Evolutionary conservation across 306 rosid species (phyloP), one percentile per base, ranked within the genome.

Genomic region (Luffa aegyptiaca): DNA sequence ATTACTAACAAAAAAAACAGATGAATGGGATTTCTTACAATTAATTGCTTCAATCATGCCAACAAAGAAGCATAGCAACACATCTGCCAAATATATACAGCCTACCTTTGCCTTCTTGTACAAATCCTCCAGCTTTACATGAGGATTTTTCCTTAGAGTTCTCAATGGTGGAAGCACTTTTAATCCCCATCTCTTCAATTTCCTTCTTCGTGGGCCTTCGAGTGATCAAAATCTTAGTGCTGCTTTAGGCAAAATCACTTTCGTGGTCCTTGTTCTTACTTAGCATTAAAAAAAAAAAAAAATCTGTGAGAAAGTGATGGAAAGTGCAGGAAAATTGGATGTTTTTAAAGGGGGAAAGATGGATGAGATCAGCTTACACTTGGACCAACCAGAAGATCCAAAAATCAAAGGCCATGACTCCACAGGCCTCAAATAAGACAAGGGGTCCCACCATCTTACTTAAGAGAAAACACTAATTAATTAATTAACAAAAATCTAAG

Each of bases 131-230:
- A 33, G 63, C 26, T 14, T 31, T 80, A 10, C 58, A 8, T 9
- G 58, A 69, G 18, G 64, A 26, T 51, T 61, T 80, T 10, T 61
- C 18, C 51, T 63, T 58, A 10, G 52, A 55, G n/a, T 56, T 56
- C 20, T 42, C 55, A 4, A 44, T 42, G 52, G 26, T 31, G 20
- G 57, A 61, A 41, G 12, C 51, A 51, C 11, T 26, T 69, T 21
- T 55, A 48, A 69, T 72, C 83, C 7, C 13, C 58, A 78, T 80
- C 48, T 86, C 80, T 81, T 90, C 80, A 85, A 84, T 74, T 88
- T 86, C 35, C 88, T 7, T 49, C 59, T 73, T 31, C 85, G 57
- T 88, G 26, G n/a, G 18, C 62, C 46, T 74, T 20, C 77, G 42
- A 16, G 21, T 8, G 7, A 20, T 72, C 57, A 20, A 45, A 21